Base-by-base conservation (phyloP, 2,329 filamentous ascomycete genomes). In the Fusarium multiceps region DNA sequence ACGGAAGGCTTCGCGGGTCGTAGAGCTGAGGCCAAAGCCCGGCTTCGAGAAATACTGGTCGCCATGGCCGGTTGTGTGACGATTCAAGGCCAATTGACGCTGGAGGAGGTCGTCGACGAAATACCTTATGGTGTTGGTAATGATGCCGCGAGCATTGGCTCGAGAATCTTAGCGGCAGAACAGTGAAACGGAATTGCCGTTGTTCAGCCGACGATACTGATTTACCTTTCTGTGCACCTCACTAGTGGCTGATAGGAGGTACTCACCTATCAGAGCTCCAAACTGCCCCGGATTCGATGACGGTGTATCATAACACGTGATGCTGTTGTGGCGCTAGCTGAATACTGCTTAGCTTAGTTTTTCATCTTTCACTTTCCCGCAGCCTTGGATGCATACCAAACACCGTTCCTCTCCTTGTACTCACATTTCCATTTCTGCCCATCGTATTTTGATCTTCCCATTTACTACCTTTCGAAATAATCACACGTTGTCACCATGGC, bases 1-100 rank as follows among this genome's bases (percentile, higher is more conserved):
- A 82, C 77, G 72, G 81, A 80, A 56, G 82, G 80, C 74, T 81
- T 86, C 50, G 80, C 79, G n/a, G 87, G 83, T 77, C 84, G 84
- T 72, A 89, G 79, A 81, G 85, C 84, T 78, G 87, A 84, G 76
- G 84, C 83, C 72, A 90, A 77, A 66, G 83, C 84, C 78, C 87
- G 83, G 80, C 82, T 85, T 78, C 87, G 84, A 76, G 84, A 85
- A 76, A 89, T 78, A 79, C 85, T 87, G 81, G 84, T 87, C 80
- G 88, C 88, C 88, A 90, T 90, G 79, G 77, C 83, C 76, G 78
- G 61, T 71, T 63, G 55, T 66, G 68, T 73, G 71, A 66, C 66
- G 78, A 72, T 72, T 76, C 75, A 71, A 77, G 79, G 79, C 82
- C 83, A 84, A 86, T 87, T 83, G 84, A 74, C 77, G 73, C 72